Evolutionary conservation across 257 asterid species (phyloP).

Genomic region (Ballota nigra): DNA sequence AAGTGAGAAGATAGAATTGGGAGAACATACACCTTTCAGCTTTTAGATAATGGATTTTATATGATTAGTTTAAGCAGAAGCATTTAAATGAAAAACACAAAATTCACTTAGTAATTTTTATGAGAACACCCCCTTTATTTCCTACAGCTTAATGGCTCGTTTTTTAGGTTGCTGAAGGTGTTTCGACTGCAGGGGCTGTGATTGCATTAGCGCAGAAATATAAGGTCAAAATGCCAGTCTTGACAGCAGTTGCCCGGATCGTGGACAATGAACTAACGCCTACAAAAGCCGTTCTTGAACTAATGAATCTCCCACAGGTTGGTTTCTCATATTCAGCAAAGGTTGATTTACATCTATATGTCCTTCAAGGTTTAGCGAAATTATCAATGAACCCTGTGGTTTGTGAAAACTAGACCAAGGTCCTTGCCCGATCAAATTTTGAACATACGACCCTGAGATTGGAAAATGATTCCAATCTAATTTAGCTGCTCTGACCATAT

Average conservation of each 20-base stretch:
- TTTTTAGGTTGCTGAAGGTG: constrained; percentile 86
- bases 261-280: constrained; percentile 86
- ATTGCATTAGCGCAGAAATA: constrained; percentile 85
- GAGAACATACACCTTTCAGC: too few relatives aligned
- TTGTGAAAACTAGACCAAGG: not conserved
- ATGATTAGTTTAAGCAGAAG: too few relatives aligned
- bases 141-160: constrained; percentile 4
- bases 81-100: too few relatives aligned
- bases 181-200: constrained; percentile 92
- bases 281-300: constrained; percentile 77
- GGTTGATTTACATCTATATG: not conserved
- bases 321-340: not conserved
- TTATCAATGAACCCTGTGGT: not conserved
- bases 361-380: not conserved
- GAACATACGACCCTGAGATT: not conserved
- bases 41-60: too few relatives aligned
- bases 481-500: too few relatives aligned
- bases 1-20: too few relatives aligned
- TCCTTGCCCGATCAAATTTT: not conserved
- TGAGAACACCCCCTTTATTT: too few relatives aligned
- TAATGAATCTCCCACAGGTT: constrained; percentile 97
- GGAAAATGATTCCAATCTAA: not conserved
- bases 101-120: too few relatives aligned
- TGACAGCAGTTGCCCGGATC: constrained; percentile 91
- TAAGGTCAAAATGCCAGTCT: constrained; percentile 85